Conservation (phyloP, 768 basidiomycete genomes). For the Pleurotus pulmonarius region DNA sequence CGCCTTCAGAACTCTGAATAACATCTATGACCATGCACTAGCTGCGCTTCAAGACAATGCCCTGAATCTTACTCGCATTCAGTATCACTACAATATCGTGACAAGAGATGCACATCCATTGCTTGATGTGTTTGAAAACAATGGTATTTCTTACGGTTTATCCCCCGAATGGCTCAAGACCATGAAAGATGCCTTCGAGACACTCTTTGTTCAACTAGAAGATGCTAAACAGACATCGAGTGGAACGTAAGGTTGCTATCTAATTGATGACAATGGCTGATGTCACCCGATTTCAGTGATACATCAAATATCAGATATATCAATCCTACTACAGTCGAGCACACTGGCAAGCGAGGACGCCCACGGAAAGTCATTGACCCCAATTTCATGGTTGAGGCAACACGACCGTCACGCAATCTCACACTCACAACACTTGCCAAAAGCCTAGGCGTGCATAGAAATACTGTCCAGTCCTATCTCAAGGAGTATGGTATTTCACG, state of each 20-base stretch:
- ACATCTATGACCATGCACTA: background rate
- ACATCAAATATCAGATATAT: background rate
- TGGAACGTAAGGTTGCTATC: background rate
- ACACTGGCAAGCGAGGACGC: slow-evolving; percentile 12
- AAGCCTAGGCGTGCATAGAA: background rate
- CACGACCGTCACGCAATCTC: slow-evolving; percentile 9
- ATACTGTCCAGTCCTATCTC: slow-evolving; percentile 1
- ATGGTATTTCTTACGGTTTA: background rate
- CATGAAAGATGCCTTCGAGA: background rate
- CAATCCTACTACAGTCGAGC: background rate
- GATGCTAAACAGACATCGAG: background rate
- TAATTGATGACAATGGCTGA: background rate
- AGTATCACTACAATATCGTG: background rate
- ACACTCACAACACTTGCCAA: slow-evolving; percentile 10
- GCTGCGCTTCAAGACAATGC: background rate
- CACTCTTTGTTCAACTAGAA: background rate
- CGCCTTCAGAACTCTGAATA: background rate
- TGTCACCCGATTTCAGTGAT: background rate
- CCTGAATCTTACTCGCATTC: background rate
- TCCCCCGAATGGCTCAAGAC: background rate
- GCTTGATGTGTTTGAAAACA: background rate
- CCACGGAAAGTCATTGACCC: slow-evolving; percentile 11
- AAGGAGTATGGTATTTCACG: background rate
- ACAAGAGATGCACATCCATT: background rate
- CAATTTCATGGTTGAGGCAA: slow-evolving; percentile 7